Evolutionary conservation across 2,329 filamentous ascomycete genomes (phyloP).

Genomic region (Exophiala calicioides): DNA sequence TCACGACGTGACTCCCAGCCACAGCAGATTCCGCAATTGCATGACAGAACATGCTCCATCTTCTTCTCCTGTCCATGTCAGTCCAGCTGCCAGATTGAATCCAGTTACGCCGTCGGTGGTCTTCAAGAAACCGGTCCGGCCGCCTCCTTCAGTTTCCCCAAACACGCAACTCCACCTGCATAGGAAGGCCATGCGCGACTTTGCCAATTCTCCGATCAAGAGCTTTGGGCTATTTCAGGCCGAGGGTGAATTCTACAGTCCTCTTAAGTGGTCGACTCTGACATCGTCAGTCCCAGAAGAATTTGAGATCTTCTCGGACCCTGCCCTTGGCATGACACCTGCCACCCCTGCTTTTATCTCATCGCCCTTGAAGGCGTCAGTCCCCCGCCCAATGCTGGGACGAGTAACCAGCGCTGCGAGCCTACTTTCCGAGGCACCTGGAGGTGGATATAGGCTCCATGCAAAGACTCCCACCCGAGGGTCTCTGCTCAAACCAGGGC

Average conservation of each 20-base stretch:
- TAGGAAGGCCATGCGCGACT: conserved; percentile 75
- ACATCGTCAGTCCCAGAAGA: conserved; percentile 43
- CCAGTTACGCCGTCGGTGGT: conserved; percentile 41
- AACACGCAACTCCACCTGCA: conserved; percentile 91
- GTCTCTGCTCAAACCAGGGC: conserved; percentile 32
- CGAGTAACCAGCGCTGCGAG: conserved; percentile 52
- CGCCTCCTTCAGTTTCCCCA: conserved; percentile 79
- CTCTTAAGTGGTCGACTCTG: conserved; percentile 54
- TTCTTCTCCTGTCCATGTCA: conserved; percentile 28
- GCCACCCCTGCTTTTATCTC: conserved; percentile 44
- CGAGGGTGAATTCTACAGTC: conserved; percentile 46
- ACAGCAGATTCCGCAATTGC: conserved; percentile 52
- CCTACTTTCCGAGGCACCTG: conserved; percentile 50
- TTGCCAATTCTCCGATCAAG: conserved; percentile 75
- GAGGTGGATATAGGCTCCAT: conserved; percentile 40
- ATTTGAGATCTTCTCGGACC: conserved; percentile 59
- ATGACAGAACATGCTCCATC: conserved; percentile 19
- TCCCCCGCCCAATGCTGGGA: conserved; percentile 51
- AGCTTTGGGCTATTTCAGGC: conserved; percentile 44
- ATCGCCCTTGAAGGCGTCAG: conserved; percentile 58
- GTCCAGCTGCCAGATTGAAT: conserved; percentile 12
- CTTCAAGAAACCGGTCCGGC: conserved; percentile 70
- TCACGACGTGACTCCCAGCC: conserved; percentile 77
- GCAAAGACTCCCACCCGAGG: conserved; percentile 40
- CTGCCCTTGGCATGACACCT: conserved; percentile 37